phyloP scores from a whole-genome alignment of 2,329 filamentous ascomycete species.

The Talaromyces sp. region DNA sequence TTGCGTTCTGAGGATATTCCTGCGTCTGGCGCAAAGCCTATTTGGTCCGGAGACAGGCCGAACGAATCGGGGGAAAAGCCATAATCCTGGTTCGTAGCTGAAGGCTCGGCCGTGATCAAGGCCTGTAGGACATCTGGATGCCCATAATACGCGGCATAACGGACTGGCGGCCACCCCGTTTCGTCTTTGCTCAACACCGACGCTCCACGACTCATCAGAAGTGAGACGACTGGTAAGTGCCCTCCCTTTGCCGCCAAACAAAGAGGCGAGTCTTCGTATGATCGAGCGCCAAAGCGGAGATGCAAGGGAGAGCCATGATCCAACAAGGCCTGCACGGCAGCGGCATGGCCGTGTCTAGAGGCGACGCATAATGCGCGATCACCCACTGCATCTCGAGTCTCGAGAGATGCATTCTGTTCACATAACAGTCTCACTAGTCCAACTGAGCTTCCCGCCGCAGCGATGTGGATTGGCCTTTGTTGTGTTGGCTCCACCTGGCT shows the following conservation, averaged over 20 bases:
- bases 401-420: conserved; percentile 26
- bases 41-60: conserved; percentile 15
- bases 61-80: conserved; percentile 13
- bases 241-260: conserved; percentile 34
- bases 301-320: conserved; percentile 27
- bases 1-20: conserved; percentile 20
- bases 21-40: conserved; percentile 22
- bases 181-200: conserved; percentile 32
- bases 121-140: conserved; percentile 30
- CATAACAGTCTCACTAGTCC: conserved; percentile 28
- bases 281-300: conserved; percentile 19
- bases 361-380: conserved; percentile 32
- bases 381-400: conserved; percentile 28
- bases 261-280: conserved; percentile 34
- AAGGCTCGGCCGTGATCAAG: conserved; percentile 23
- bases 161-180: conserved; percentile 32
- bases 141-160: conserved; percentile 35
- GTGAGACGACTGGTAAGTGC: conserved; percentile 26
- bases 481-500: conserved; percentile 22
- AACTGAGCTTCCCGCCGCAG: conserved; percentile 24
- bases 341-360: conserved; percentile 27
- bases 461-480: conserved; percentile 32
- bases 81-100: conserved; percentile 12
- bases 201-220: conserved; percentile 30
- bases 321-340: conserved; percentile 30